Conservation (phyloP, 139 green algal species). For the Medakamo hakoo region DNA sequence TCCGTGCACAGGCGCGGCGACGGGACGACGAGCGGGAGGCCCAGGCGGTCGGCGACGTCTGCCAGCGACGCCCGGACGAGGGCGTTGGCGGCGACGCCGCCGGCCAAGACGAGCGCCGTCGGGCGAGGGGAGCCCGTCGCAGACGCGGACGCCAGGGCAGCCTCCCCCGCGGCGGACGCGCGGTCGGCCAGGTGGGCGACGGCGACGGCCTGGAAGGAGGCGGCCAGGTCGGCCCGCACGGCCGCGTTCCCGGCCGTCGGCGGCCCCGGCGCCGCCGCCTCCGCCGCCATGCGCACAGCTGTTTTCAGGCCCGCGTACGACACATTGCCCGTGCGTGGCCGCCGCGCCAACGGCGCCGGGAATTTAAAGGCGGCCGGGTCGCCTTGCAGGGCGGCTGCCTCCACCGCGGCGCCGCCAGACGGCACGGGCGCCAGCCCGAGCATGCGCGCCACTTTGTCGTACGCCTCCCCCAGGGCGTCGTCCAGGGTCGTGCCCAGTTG, state of each 20-base stretch:
- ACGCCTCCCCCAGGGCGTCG: slow-evolving; percentile 89
- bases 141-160: slow-evolving; percentile 36
- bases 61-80: slow-evolving; percentile 39
- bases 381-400: slow-evolving; percentile 46
- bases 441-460: slow-evolving; percentile 91
- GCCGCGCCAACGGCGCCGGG: slow-evolving; percentile 48
- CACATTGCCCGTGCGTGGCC: slow-evolving; percentile 52
- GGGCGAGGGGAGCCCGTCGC: slow-evolving; percentile 12
- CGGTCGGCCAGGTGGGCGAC: slow-evolving; percentile 73
- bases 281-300: slow-evolving; percentile 42
- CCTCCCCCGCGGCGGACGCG: slow-evolving; percentile 25
- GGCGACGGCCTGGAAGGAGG: slow-evolving; percentile 78
- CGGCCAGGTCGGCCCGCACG: slow-evolving; percentile 73
- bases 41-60: slow-evolving; percentile 26
- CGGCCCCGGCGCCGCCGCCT: slow-evolving; percentile 13
- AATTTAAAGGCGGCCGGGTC: slow-evolving; percentile 46
- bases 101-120: slow-evolving; percentile 88
- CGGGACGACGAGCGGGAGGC: slow-evolving; percentile 58
- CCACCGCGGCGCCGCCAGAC: slow-evolving; percentile 64
- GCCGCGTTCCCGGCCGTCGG: slow-evolving; percentile 8
- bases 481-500: slow-evolving; percentile 84
- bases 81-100: slow-evolving; percentile 82
- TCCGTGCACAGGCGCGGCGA: slow-evolving; percentile 80
- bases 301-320: slow-evolving; percentile 95
- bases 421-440: slow-evolving; percentile 64